These are phyloP conservation scores for Heracleum sosnowskyi DNA, from an alignment of 129 eudicot species.

Conservation along the genomic window DNA sequence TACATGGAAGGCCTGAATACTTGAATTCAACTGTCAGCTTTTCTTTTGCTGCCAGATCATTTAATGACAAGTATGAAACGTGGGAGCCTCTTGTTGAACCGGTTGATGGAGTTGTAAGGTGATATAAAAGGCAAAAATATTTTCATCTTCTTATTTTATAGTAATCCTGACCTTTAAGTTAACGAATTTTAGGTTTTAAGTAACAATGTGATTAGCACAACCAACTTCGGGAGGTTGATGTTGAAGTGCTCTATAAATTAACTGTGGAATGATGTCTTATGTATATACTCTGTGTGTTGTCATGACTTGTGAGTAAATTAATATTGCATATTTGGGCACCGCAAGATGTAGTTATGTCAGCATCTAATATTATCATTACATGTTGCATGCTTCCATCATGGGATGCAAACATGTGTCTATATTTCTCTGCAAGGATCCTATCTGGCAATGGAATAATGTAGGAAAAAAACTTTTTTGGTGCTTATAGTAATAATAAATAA, in stretches of 20 bases:
- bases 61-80: slow-evolving; percentile 86
- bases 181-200: background rate
- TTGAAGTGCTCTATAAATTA: background rate
- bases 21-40: slow-evolving; percentile 68
- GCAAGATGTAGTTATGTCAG: background rate
- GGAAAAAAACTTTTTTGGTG: background rate
- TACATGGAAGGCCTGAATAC: slow-evolving; percentile 70
- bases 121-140: slow-evolving; percentile 1
- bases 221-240: background rate
- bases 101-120: slow-evolving; percentile 89
- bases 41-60: slow-evolving; percentile 87
- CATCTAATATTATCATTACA: background rate
- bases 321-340: background rate
- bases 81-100: slow-evolving; percentile 99
- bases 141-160: background rate
- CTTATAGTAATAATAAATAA: background rate
- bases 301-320: background rate
- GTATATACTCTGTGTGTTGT: background rate
- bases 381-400: background rate
- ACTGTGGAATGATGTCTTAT: background rate
- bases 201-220: background rate
- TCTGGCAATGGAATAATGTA: background rate
- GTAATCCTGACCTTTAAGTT: background rate
- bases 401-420: background rate
- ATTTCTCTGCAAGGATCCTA: background rate